These are phyloP conservation scores for Pelargonium citronellum DNA, from an alignment of 441 rosid genomes.

Conservation along the genomic window DNA sequence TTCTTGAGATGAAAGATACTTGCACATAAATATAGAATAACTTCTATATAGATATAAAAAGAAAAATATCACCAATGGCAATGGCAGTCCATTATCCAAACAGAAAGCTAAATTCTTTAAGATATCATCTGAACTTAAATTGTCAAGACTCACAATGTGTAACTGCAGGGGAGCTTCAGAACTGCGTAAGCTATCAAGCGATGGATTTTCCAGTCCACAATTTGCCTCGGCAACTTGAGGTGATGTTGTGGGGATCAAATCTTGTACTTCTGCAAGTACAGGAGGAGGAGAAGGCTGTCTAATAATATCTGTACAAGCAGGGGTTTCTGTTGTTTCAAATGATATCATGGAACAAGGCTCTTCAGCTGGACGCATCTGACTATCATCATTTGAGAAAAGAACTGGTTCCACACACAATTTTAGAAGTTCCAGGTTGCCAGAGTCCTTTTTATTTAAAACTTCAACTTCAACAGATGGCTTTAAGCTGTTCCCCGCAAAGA, in stretches of 20 bases:
- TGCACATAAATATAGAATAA: neutral
- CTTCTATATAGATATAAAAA: neutral
- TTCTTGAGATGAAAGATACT: conserved; percentile 16
- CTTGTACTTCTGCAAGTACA: conserved; percentile 87
- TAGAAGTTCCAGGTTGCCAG: conserved; percentile 35
- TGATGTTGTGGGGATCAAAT: conserved; percentile 49
- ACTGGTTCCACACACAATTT: conserved; percentile 33
- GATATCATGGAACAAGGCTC: conserved; percentile 78
- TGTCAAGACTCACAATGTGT: conserved; percentile 66
- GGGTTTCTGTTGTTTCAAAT: conserved; percentile 61
- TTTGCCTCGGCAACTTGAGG: conserved; percentile 43
- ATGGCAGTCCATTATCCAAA: neutral
- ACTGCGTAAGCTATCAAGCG: conserved; percentile 44
- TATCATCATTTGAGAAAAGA: conserved; percentile 24
- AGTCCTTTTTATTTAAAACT: conserved; percentile 34
- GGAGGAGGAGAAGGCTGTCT: conserved; percentile 97
- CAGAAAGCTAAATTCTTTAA: too few species aligned
- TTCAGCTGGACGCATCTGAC: conserved; percentile 34
- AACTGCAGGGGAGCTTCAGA: conserved; percentile 75
- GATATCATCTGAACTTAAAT: neutral
- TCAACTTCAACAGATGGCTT: conserved; percentile 35
- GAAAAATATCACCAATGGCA: neutral
- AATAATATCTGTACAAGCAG: conserved; percentile 36
- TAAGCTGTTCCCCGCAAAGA: conserved; percentile 41
- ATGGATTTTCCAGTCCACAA: conserved; percentile 43